Base-by-base conservation (phyloP, 768 basidiomycete genomes). In the Mycena vulgaris region DNA sequence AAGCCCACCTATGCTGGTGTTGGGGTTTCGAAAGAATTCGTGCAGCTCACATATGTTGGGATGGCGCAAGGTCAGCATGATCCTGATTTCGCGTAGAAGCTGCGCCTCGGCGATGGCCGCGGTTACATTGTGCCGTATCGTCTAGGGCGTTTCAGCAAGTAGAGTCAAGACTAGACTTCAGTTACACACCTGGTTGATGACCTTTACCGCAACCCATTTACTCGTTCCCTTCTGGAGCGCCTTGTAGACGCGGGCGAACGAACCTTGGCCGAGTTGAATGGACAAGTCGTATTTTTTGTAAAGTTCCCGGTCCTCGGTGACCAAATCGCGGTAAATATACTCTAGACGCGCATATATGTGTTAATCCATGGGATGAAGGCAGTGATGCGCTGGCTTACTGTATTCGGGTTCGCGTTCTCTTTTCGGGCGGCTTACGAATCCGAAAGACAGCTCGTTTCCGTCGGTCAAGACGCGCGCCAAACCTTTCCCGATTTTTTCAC, bases 211-310 rank as follows among this genome's bases (percentile, higher is more conserved):
- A 67, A 88, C 92, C 86, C 90, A 90, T 68, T 87, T 81, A 16
- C 95, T 95, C 19, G 92, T 93, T 21, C 81, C 79, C 14, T 90
- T 89, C 71, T 90, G 86, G 51, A 97, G 84, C 1, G 94, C 96
- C 78, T 93, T 93, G 83, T 91, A 88, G 25, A 98, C 97, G 14
- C 91, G 92, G 6, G 96, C 97, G 77, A 97, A 99, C 3, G 95
- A 90, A 7, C 97, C 97, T 72, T 91, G 91, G 48, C 97, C 97
- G 8, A 98, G 88, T 78, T 94, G 90, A 51, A 83, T 79, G 27
- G 86, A 83, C 40, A 94, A 75, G 68, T 94, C 71, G 31, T 73
- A 73, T 19, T 63, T 40, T 17, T 31, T 25, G 39, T 63, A 51
- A 2, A 73, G 37, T 1, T 45, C 57, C n/a, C 68, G 14, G 14